phyloP scores from a whole-genome alignment of 805 yeast genomes.

The Zygosaccharomyces pseudorouxii region DNA sequence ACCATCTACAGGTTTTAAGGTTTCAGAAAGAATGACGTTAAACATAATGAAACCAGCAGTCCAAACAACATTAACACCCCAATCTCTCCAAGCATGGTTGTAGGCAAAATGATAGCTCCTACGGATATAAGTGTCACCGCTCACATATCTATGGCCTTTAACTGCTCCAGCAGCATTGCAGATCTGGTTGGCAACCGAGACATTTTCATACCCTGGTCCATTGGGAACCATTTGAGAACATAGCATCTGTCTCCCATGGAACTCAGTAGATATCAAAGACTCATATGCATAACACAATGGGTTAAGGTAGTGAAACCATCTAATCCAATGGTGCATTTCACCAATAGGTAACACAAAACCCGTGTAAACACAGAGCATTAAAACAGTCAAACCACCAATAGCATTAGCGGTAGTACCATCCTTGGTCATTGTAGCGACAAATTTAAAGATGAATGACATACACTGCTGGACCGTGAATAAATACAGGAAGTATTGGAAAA shows the following conservation, averaged over 20 bases:
- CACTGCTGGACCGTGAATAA: conserved; percentile 46
- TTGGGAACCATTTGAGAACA: conserved; percentile 49
- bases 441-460: conserved; percentile 50
- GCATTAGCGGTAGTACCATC: conserved; percentile 56
- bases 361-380: conserved; percentile 55
- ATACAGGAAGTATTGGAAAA: conserved; percentile 47
- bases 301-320: conserved; percentile 50
- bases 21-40: conserved; percentile 37
- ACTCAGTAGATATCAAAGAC: conserved; percentile 53
- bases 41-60: conserved; percentile 36
- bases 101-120: conserved; percentile 39
- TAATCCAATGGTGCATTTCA: conserved; percentile 57
- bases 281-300: conserved; percentile 50
- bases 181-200: conserved; percentile 39
- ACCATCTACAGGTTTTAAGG: conserved; percentile 35
- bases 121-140: conserved; percentile 47
- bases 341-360: conserved; percentile 46
- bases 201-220: conserved; percentile 50
- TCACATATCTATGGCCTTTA: conserved; percentile 42
- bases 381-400: conserved; percentile 48
- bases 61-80: conserved; percentile 53
- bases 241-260: conserved; percentile 47
- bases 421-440: conserved; percentile 48
- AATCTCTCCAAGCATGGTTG: conserved; percentile 56
- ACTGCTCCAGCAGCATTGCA: conserved; percentile 53